These are phyloP conservation scores for Ganoderma lingzhi DNA, from an alignment of 1,284 basidiomycete genomes.

Conservation along the genomic window DNA sequence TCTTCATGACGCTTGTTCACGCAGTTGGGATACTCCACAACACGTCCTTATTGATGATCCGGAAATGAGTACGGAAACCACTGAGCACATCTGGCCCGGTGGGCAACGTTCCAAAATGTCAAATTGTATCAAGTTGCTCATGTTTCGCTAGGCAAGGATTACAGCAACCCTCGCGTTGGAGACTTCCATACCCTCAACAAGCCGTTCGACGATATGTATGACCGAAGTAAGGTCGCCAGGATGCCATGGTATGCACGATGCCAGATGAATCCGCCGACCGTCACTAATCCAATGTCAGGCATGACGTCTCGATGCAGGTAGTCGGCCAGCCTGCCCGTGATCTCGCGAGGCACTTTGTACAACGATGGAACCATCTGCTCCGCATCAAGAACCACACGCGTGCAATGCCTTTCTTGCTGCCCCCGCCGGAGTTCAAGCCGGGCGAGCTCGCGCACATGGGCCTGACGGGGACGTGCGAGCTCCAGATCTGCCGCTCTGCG, in stretches of 20 bases:
- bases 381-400: conserved; percentile 95
- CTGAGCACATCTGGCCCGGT: conserved; percentile 87
- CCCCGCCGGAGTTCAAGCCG: conserved; percentile 92
- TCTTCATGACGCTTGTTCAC: background rate
- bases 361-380: conserved; percentile 93
- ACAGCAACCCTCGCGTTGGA: conserved; percentile 88
- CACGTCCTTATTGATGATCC: conserved; percentile 92
- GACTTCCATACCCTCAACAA: conserved; percentile 93
- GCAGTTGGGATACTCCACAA: conserved; percentile 96
- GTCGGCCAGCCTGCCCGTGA: conserved; percentile 97
- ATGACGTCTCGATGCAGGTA: conserved; percentile 95
- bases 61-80: conserved; percentile 61
- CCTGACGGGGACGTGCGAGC: conserved; percentile 95
- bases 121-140: background rate
- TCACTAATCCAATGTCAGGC: conserved; percentile 59
- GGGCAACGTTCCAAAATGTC: conserved; percentile 23
- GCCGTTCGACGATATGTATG: conserved; percentile 95
- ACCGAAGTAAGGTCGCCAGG: conserved; percentile 86
- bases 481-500: conserved; percentile 95
- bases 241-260: conserved; percentile 88
- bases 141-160: conserved; percentile 79
- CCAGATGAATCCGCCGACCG: background rate
- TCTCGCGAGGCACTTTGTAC: conserved; percentile 93
- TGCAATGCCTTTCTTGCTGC: conserved; percentile 93
- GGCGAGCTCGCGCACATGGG: conserved; percentile 84